Percentiles rank a stretch among this genome's conserved stretches.
Evolutionary conservation across 305 asterid genomes (phyloP).

Genomic region (Solanum hybrid): DNA sequence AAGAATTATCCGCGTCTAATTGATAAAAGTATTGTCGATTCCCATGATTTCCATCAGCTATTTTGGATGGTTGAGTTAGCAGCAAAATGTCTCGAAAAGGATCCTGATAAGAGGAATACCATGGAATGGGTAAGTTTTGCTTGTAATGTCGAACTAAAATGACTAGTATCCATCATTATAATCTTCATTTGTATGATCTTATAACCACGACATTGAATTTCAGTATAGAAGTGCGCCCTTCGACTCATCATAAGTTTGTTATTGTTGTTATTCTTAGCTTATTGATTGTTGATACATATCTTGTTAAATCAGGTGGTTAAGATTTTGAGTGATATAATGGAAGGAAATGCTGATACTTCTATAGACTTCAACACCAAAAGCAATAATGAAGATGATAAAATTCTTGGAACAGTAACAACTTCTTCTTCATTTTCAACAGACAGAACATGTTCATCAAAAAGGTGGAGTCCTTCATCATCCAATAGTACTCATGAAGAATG

Average conservation of each 20-base stretch:
- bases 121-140: constrained; percentile 46
- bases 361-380: neutral
- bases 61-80: constrained; percentile 63
- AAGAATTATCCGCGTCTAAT: constrained; percentile 61
- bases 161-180: neutral
- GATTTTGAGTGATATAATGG: neutral
- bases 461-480: neutral
- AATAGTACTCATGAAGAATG: neutral
- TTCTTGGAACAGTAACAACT: neutral
- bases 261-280: neutral
- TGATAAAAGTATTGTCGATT: constrained; percentile 50
- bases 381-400: neutral
- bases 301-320: neutral
- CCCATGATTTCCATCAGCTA: constrained; percentile 63
- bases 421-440: neutral
- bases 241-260: neutral
- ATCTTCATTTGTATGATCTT: neutral
- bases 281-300: neutral
- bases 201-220: neutral
- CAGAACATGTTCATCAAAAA: neutral
- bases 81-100: constrained; percentile 45
- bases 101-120: constrained; percentile 42
- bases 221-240: neutral
- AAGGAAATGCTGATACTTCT: neutral
- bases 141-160: neutral